Evolutionary conservation across 805 yeast genomes (phyloP), one percentile per base, ranked within the genome.

Genomic region (Zygosaccharomyces bisporus): DNA sequence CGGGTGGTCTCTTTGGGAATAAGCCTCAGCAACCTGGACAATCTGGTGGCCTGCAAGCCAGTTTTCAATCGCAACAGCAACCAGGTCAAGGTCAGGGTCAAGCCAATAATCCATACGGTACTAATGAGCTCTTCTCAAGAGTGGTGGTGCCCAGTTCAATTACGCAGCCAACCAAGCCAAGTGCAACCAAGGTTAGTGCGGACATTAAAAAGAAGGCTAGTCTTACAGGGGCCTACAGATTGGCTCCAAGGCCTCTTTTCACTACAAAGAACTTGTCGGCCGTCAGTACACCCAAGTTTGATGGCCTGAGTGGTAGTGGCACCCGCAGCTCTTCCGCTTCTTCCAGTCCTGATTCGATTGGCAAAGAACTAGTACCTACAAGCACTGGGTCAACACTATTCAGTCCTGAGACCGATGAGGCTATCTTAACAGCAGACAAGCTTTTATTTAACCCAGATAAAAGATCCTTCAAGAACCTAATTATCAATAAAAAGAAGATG

Each of bases 71-170:
- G 37, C 62, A 52, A 43, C 64, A 55, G 30, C 64, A 64, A n/a
- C n/a, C n/a, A n/a, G n/a, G n/a, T n/a, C n/a, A n/a, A 19, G 55
- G 52, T 43, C 63, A 59, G 49, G 68, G 43, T 66, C 73, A 34
- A 53, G 67, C 45, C 71, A 73, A 47, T 30, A 55, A 61, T 59
- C 96, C 96, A 34, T 90, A 86, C 60, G 95, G 96, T 1, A 74
- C 78, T 38, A 81, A 82, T 54, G 85, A 89, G 4, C 69, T 90
- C 41, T 87, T 86, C 54, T 46, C 67, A 3, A 63, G 60, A 39
- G 57, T 56, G 34, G 61, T 63, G 24, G 57, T 66, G n/a, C 68
- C 67, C 7, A 54, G 57, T 21, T 59, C 69, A 12, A 67, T 72
- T 19, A 68, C 74, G 3, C 58, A 57, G 34, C 65, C 70, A 9